phyloP scores from a whole-genome alignment of 768 basidiomycete genomes.

The Chalciporus piperatus region DNA sequence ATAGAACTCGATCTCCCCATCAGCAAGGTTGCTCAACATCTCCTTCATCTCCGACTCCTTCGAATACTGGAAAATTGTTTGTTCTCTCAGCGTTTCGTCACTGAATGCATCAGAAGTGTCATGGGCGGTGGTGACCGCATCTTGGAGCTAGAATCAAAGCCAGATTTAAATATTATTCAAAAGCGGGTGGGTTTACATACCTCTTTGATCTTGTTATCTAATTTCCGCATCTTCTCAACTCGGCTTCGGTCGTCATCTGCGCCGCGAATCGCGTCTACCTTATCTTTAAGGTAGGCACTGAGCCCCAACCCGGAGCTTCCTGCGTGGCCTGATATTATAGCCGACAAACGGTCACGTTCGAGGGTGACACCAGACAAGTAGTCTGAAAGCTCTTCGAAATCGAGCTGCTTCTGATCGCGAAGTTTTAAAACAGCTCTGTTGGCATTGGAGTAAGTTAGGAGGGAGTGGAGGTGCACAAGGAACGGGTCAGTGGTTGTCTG shows the following conservation, averaged over 20 bases:
- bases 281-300: conserved; percentile 87
- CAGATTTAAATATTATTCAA: neutral
- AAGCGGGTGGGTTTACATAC: conserved; percentile 37
- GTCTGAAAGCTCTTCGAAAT: conserved; percentile 95
- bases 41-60: conserved; percentile 98
- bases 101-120: conserved; percentile 97
- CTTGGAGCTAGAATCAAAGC: conserved; percentile 67
- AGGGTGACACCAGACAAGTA: conserved; percentile 91
- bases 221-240: conserved; percentile 89
- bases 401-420: conserved; percentile 97
- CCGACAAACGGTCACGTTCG: conserved; percentile 90
- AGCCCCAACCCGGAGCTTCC: conserved; percentile 82
- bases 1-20: conserved; percentile 95
- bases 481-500: conserved; percentile 91
- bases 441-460: conserved; percentile 90
- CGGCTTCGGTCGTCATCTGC: conserved; percentile 91
- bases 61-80: conserved; percentile 82
- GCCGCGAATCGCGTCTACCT: conserved; percentile 87
- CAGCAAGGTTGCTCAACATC: conserved; percentile 82
- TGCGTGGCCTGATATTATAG: conserved; percentile 85
- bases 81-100: conserved; percentile 90
- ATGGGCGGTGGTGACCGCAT: conserved; percentile 91
- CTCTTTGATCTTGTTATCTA: conserved; percentile 95
- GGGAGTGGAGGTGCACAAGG: conserved; percentile 83
- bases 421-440: conserved; percentile 93